A percentile compares a stretch with the other conserved stretches of the same genome.
Conservation (phyloP, 2,329 filamentous ascomycete species). For the Colletotrichum shisoi region DNA sequence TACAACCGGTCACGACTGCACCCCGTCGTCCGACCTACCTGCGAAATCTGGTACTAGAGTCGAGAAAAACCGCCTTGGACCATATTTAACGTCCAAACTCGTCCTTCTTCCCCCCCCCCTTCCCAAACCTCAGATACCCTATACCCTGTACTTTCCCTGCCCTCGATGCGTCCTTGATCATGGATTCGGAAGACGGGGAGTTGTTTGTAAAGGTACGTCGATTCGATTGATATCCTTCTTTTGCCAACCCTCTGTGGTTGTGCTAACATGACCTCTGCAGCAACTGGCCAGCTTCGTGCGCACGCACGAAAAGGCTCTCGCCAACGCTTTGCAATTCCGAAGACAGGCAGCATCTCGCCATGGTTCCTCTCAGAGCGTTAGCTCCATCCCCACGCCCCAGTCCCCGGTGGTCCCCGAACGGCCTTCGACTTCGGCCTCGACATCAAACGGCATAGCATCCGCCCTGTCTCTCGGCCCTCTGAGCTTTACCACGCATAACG, state of each 20-base stretch:
- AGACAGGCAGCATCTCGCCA: conserved; percentile 74
- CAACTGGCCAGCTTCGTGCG: conserved; percentile 96
- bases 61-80: conserved; percentile 29
- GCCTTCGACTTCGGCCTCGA: conserved; percentile 71
- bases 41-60: conserved; percentile 22
- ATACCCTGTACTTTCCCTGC: conserved; percentile 33
- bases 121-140: conserved; percentile 37
- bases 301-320: conserved; percentile 95
- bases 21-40: conserved; percentile 28
- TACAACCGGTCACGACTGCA: conserved; percentile 31
- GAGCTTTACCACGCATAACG: conserved; percentile 81
- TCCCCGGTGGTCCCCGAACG: conserved; percentile 65
- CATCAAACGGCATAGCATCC: conserved; percentile 78
- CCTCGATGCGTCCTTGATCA: conserved; percentile 65
- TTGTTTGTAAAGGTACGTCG: conserved; percentile 80
- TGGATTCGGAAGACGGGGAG: conserved; percentile 90
- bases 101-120: conserved; percentile 33
- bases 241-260: not conserved
- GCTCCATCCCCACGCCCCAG: conserved; percentile 63
- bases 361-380: conserved; percentile 71
- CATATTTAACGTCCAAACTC: conserved; percentile 31
- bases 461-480: conserved; percentile 87
- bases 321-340: conserved; percentile 90
- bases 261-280: conserved; percentile 55
- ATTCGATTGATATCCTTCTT: not conserved